Conservation (phyloP, 768 basidiomycete species). For the Crepidotus variabilis region DNA sequence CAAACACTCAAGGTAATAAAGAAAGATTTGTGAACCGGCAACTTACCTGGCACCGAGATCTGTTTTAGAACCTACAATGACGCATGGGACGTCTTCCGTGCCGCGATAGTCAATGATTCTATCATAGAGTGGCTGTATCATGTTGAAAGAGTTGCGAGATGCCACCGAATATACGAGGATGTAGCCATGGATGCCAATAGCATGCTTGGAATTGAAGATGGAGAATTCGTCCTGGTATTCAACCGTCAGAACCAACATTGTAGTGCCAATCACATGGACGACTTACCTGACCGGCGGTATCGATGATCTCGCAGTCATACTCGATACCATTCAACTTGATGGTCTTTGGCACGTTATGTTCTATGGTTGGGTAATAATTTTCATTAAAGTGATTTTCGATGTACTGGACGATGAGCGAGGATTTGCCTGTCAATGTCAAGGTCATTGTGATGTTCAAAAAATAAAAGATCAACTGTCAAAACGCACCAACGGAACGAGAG, state of each 20-base stretch:
- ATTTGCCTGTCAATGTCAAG: constrained; percentile 64
- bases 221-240: constrained; percentile 80
- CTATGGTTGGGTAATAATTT: constrained; percentile 90
- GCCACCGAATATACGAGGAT: constrained; percentile 91
- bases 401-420: constrained; percentile 84
- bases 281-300: constrained; percentile 90
- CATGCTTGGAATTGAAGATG: constrained; percentile 83
- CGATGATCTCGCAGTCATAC: constrained; percentile 91
- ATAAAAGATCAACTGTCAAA: constrained; percentile 13
- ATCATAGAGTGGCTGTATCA: constrained; percentile 88
- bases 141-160: constrained; percentile 83
- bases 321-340: constrained; percentile 77
- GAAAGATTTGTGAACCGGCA: neutral
- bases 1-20: no score
- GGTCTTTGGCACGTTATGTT: constrained; percentile 71
- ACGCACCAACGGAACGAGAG: constrained; percentile 79
- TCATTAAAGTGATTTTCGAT: constrained; percentile 85
- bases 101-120: constrained; percentile 90
- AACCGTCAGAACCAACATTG: constrained; percentile 2
- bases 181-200: constrained; percentile 92
- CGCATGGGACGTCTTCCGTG: constrained; percentile 77
- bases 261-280: neutral
- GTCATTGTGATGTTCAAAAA: neutral
- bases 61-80: constrained; percentile 87
- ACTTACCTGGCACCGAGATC: constrained; percentile 75